phyloP scores from a whole-genome alignment of 257 asterid species.

The Eucommia ulmoides region DNA sequence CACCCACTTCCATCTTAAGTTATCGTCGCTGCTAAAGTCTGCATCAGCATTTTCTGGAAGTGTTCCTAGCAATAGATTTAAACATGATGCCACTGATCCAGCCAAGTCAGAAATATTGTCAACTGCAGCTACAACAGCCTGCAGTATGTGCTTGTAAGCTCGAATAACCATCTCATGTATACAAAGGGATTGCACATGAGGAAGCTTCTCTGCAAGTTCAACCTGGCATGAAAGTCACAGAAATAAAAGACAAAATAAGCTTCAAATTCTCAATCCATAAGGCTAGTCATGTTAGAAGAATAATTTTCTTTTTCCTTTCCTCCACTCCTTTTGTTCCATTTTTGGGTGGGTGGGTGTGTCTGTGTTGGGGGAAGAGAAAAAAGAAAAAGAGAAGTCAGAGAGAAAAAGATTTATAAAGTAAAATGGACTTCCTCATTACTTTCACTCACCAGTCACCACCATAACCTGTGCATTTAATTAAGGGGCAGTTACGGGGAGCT shows the following conservation, averaged over 20 bases:
- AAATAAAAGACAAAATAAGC: slow-evolving; percentile 11
- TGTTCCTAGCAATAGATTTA: slow-evolving; percentile 56
- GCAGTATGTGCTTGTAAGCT: slow-evolving; percentile 65
- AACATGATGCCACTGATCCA: slow-evolving; percentile 44
- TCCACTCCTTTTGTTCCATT: no score
- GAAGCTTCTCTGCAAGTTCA: slow-evolving; percentile 73
- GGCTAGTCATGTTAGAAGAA: not conserved
- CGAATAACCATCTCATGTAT: slow-evolving; percentile 81
- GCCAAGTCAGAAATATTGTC: slow-evolving; percentile 48
- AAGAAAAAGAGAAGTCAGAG: no score
- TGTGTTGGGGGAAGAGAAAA: no score
- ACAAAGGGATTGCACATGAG: slow-evolving; percentile 79
- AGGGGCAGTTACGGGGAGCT: no score
- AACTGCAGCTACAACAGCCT: slow-evolving; percentile 54
- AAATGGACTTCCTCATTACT: no score
- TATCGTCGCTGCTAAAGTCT: slow-evolving; percentile 25
- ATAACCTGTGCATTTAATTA: no score
- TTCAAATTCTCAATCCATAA: not conserved
- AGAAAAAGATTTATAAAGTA: no score
- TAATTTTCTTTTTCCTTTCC: no score
- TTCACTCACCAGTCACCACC: no score
- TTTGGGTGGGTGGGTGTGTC: no score
- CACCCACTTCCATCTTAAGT: slow-evolving; percentile 65
- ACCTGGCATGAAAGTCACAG: slow-evolving; percentile 30
- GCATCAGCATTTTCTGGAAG: slow-evolving; percentile 28